Evolutionary conservation across 139 green algal species (phyloP).

Genomic region (Zygnema circumcarinatum): DNA sequence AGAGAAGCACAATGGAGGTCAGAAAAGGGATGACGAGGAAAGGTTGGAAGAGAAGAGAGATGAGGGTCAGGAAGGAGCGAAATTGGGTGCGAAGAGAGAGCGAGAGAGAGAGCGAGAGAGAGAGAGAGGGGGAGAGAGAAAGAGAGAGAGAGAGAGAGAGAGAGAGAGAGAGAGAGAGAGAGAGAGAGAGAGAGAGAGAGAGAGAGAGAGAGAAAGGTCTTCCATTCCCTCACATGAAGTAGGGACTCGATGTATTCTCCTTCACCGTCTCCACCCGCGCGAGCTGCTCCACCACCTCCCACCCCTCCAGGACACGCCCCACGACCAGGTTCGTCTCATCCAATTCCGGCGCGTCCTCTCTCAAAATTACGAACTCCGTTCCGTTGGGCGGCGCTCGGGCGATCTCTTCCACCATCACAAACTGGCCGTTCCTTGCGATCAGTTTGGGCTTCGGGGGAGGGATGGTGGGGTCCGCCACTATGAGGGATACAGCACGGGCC

Average conservation of each 20-base stretch:
- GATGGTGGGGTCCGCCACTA: constrained; percentile 19
- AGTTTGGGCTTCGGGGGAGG: constrained; percentile 55
- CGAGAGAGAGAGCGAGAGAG: too few relatives aligned
- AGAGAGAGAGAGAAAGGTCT: too few relatives aligned
- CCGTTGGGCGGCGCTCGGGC: constrained; percentile 37
- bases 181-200: too few relatives aligned
- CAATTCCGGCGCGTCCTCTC: constrained; percentile 48
- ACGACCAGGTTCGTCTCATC: constrained; percentile 59
- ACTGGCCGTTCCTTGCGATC: constrained; percentile 27
- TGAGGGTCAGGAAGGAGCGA: too few relatives aligned
- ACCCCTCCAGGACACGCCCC: constrained; percentile 48
- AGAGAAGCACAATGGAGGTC: neutral
- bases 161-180: too few relatives aligned
- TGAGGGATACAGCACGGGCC: constrained; percentile 1
- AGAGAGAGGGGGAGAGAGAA: too few relatives aligned
- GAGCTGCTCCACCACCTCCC: constrained; percentile 40
- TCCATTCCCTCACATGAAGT: constrained; percentile 50
- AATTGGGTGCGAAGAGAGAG: too few relatives aligned
- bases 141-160: too few relatives aligned
- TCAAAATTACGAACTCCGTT: constrained; percentile 50
- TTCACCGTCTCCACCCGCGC: constrained; percentile 10
- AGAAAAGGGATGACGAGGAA: neutral
- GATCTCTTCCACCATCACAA: constrained; percentile 30
- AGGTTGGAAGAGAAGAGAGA: too few relatives aligned
- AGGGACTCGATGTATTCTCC: constrained; percentile 38